Conservation (phyloP, 148 eudicot genomes). For the Polygonum maritimum region DNA sequence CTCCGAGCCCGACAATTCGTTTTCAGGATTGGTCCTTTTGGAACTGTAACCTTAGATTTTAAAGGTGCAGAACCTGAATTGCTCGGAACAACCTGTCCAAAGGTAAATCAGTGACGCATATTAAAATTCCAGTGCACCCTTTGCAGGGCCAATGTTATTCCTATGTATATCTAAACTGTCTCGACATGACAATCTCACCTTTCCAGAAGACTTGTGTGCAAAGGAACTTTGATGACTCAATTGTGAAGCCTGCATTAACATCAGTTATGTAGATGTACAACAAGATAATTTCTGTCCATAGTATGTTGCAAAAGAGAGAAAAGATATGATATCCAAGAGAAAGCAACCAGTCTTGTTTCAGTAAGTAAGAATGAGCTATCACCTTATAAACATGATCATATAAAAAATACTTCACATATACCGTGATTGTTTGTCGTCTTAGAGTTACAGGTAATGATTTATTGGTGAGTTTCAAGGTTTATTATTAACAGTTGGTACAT, state of each 20-base stretch:
- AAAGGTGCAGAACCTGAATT: conserved; percentile 19
- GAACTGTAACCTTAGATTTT: conserved; percentile 49
- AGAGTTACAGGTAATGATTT: too few relatives aligned
- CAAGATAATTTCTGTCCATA: not conserved
- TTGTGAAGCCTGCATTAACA: conserved; percentile 8
- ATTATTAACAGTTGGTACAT: too few relatives aligned
- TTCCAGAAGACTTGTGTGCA: conserved; percentile 8
- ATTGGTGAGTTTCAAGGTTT: too few relatives aligned
- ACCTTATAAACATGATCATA: not conserved
- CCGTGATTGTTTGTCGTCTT: too few relatives aligned
- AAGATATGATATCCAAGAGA: not conserved
- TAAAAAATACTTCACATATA: not conserved
- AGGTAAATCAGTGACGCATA: not conserved
- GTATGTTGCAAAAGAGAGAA: not conserved
- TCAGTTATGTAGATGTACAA: not conserved
- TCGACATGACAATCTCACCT: not conserved
- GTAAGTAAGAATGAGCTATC: not conserved
- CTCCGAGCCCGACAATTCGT: conserved; percentile 64
- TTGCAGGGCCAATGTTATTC: not conserved
- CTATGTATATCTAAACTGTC: not conserved
- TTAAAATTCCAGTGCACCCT: not conserved
- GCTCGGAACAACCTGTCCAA: not conserved
- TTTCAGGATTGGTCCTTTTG: conserved; percentile 63
- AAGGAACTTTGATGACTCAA: conserved; percentile 9
- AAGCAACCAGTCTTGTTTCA: not conserved